These are phyloP conservation scores for Pestalotiopsis sp. DNA, from an alignment of 2,329 filamentous ascomycete species.

Conservation along the genomic window DNA sequence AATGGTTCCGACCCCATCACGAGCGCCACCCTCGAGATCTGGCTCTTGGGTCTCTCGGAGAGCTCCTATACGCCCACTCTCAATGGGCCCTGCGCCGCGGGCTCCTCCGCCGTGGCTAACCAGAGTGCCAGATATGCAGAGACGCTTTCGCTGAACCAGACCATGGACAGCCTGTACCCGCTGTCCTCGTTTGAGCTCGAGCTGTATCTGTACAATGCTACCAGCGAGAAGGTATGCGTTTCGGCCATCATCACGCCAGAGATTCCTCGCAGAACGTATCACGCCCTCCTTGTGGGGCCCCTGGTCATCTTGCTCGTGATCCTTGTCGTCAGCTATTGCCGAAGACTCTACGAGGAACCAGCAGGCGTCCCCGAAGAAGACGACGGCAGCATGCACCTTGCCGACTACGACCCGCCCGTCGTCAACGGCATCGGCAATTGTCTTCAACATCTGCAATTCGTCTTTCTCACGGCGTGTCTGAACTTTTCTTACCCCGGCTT, in stretches of 20 bases:
- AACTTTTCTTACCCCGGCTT: slow-evolving; percentile 75
- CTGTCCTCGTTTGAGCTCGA: neutral
- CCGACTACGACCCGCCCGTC: neutral
- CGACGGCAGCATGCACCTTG: too few relatives aligned
- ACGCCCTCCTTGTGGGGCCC: neutral
- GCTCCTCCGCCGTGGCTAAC: neutral
- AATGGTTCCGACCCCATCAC: neutral
- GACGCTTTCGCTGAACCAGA: neutral
- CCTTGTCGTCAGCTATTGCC: neutral
- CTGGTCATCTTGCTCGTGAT: neutral
- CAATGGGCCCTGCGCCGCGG: neutral
- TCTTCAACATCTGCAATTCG: slow-evolving; percentile 75
- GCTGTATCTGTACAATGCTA: neutral
- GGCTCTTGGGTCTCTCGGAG: neutral
- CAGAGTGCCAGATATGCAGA: neutral
- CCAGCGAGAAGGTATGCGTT: neutral
- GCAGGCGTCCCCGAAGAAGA: neutral
- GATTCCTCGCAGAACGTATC: neutral
- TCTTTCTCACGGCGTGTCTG: slow-evolving; percentile 69
- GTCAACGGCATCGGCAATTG: slow-evolving; percentile 47
- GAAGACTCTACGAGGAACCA: neutral
- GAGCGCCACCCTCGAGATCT: neutral
- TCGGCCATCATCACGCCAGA: slow-evolving; percentile 1
- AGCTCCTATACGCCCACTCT: neutral
- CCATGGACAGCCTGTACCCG: neutral